These are phyloP conservation scores for Beauveria varroae DNA, from an alignment of 2,329 filamentous ascomycete species.

Conservation along the genomic window DNA sequence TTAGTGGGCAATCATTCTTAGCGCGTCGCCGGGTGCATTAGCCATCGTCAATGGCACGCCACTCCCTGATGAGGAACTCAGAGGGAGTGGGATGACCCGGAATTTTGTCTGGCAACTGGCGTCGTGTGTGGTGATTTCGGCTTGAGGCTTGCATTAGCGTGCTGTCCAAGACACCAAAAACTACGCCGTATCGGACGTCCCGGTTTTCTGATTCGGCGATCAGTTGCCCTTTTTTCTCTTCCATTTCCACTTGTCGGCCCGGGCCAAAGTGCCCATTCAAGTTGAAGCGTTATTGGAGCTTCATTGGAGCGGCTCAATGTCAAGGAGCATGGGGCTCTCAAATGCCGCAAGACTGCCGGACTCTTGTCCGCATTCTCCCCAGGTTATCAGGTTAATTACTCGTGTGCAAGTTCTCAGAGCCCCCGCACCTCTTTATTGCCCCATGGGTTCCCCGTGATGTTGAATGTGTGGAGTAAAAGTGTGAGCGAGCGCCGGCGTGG, in stretches of 20 bases:
- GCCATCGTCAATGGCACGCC: neutral
- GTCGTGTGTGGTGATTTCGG: neutral
- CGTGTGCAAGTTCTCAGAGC: neutral
- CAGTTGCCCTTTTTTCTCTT: neutral
- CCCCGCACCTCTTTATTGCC: neutral
- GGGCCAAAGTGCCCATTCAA: neutral
- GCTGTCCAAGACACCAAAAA: neutral
- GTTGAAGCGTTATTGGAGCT: neutral
- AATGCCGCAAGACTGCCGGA: neutral
- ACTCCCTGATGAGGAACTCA: neutral
- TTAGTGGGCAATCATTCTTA: neutral
- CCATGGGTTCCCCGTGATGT: neutral
- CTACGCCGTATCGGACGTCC: neutral
- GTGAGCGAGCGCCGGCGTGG: neutral
- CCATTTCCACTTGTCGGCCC: slow-evolving; percentile 8
- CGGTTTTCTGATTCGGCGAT: neutral
- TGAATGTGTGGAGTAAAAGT: neutral
- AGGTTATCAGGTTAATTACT: neutral
- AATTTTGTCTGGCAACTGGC: too few species aligned
- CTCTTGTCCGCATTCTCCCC: neutral
- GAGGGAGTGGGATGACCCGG: neutral
- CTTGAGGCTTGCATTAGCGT: slow-evolving; percentile 4
- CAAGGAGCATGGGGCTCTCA: neutral
- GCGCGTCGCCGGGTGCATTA: neutral
- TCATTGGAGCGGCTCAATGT: neutral